Evolutionary conservation across 2,329 filamentous ascomycete species (phyloP).

Genomic region (Sarocladium kiliense): DNA sequence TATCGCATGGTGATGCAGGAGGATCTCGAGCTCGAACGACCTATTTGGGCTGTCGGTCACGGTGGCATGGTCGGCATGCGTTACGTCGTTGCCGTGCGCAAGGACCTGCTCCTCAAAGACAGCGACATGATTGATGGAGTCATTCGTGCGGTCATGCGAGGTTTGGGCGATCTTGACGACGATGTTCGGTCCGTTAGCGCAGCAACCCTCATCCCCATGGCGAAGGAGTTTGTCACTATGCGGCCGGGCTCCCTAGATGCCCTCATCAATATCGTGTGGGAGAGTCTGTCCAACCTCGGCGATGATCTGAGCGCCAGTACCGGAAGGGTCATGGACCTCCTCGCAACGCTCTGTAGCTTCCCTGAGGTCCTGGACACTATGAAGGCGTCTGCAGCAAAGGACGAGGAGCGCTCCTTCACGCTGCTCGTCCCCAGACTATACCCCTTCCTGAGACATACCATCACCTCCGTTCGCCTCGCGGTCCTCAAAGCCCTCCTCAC

Average conservation of each 20-base stretch:
- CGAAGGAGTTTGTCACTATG: slow-evolving; percentile 86
- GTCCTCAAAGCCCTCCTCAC: slow-evolving; percentile 90
- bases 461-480: slow-evolving; percentile 88
- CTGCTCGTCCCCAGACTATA: slow-evolving; percentile 90
- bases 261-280: slow-evolving; percentile 94
- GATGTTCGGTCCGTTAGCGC: slow-evolving; percentile 96
- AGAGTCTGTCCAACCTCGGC: slow-evolving; percentile 91
- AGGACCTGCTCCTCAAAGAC: slow-evolving; percentile 82
- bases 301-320: slow-evolving; percentile 97
- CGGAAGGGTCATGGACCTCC: slow-evolving; percentile 95
- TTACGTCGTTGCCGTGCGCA: slow-evolving; percentile 92
- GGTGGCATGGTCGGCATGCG: slow-evolving; percentile 96
- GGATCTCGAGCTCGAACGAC: slow-evolving; percentile 66
- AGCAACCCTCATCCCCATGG: slow-evolving; percentile 94
- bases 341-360: slow-evolving; percentile 93
- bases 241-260: slow-evolving; percentile 71
- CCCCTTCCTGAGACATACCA: slow-evolving; percentile 93
- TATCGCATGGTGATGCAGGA: slow-evolving; percentile 90
- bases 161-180: slow-evolving; percentile 83
- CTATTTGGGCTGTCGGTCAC: slow-evolving; percentile 92
- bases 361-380: slow-evolving; percentile 88
- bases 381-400: slow-evolving; percentile 79
- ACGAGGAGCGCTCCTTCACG: slow-evolving; percentile 85
- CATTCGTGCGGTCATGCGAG: slow-evolving; percentile 89
- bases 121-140: slow-evolving; percentile 87